These are phyloP conservation scores for Scolecobasidium constrictum DNA, from an alignment of 2,329 filamentous ascomycete species.

Conservation along the genomic window DNA sequence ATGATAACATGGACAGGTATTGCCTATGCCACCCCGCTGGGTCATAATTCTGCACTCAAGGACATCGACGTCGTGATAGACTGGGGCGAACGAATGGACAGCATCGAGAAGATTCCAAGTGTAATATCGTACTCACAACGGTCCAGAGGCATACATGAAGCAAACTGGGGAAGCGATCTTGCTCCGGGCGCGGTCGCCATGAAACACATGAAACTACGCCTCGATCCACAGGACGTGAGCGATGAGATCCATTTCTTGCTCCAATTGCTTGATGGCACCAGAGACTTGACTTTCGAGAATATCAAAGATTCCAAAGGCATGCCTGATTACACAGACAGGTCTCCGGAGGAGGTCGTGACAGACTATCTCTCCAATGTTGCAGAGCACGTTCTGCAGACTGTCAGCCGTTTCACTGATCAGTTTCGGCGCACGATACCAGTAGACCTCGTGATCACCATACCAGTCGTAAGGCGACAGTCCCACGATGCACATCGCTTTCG, in stretches of 20 bases:
- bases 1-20: too few species aligned
- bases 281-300: slow-evolving; percentile 17
- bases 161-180: slow-evolving; percentile 15
- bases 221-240: slow-evolving; percentile 15
- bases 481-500: neutral
- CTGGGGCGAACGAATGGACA: slow-evolving; percentile 17
- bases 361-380: slow-evolving; percentile 19
- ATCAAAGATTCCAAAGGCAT: slow-evolving; percentile 11
- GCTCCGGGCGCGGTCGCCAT: slow-evolving; percentile 17
- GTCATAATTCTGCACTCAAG: neutral
- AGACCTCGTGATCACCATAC: slow-evolving; percentile 20
- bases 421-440: slow-evolving; percentile 14
- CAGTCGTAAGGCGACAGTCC: slow-evolving; percentile 11
- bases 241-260: slow-evolving; percentile 19
- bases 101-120: slow-evolving; percentile 19
- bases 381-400: neutral
- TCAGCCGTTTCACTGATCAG: slow-evolving; percentile 10
- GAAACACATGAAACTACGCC: slow-evolving; percentile 21
- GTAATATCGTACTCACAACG: slow-evolving; percentile 19
- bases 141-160: slow-evolving; percentile 13
- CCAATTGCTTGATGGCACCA: slow-evolving; percentile 19
- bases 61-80: slow-evolving; percentile 17
- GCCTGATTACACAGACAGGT: slow-evolving; percentile 16
- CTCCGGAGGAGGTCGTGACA: slow-evolving; percentile 18
- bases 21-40: neutral